Evolutionary conservation across 2,329 filamentous ascomycete genomes (phyloP).

Genomic region (Ophiostoma piceae): DNA sequence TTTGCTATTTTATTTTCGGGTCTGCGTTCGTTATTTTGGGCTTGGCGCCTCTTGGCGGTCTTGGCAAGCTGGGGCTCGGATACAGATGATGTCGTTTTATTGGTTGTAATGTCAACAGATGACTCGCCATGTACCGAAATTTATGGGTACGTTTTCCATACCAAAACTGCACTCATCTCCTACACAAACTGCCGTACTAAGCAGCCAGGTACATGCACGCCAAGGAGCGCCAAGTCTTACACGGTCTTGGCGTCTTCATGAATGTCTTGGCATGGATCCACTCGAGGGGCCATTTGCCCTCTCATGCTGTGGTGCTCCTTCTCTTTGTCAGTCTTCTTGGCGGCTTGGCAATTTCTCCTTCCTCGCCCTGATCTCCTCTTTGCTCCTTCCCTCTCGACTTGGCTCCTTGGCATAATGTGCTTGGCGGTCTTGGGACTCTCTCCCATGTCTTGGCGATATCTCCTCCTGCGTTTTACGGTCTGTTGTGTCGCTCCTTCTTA

Average conservation of each 20-base stretch:
- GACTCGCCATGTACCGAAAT: slow-evolving; percentile 7
- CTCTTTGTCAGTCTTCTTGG: slow-evolving; percentile 13
- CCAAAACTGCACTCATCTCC: no score
- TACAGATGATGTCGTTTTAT: not conserved
- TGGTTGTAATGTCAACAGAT: slow-evolving; percentile 8
- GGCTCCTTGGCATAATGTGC: not conserved
- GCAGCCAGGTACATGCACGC: slow-evolving; percentile 15
- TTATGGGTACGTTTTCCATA: not conserved
- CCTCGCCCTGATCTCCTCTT: slow-evolving; percentile 14
- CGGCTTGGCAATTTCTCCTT: slow-evolving; percentile 11
- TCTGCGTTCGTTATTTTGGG: slow-evolving; percentile 22
- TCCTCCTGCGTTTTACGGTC: not conserved
- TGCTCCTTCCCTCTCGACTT: not conserved
- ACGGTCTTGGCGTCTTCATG: slow-evolving; percentile 27
- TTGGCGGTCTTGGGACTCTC: slow-evolving; percentile 11
- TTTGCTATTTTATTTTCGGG: slow-evolving; percentile 16
- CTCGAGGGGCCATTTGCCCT: slow-evolving; percentile 8
- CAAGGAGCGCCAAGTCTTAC: slow-evolving; percentile 30
- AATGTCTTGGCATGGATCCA: slow-evolving; percentile 28
- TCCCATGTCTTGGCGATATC: not conserved
- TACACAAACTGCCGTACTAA: not conserved
- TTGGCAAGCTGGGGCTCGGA: slow-evolving; percentile 26
- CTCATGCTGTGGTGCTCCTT: slow-evolving; percentile 8
- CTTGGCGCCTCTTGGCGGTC: slow-evolving; percentile 24
- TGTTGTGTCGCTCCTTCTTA: not conserved